A percentile compares a stretch with the other conserved stretches of the same genome.
These are phyloP conservation scores for Lecanicillium sp. DNA, from an alignment of 2,329 filamentous ascomycete species.

Conservation along the genomic window DNA sequence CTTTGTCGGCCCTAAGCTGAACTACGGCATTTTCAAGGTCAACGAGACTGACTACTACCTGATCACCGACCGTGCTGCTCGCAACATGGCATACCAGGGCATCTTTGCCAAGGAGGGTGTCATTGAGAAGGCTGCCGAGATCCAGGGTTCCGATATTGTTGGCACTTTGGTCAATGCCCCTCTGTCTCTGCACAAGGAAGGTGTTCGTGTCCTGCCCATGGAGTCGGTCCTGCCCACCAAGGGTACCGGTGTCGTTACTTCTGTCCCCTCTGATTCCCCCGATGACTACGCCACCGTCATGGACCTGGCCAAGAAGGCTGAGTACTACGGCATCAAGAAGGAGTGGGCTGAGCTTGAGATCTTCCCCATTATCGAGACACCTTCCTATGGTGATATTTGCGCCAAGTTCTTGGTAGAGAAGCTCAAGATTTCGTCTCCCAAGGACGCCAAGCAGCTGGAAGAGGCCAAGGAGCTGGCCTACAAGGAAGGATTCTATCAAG, in stretches of 20 bases:
- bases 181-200: slow-evolving; percentile 74
- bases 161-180: slow-evolving; percentile 88
- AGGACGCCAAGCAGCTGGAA: slow-evolving; percentile 80
- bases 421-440: slow-evolving; percentile 93
- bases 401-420: slow-evolving; percentile 81
- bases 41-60: slow-evolving; percentile 75
- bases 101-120: slow-evolving; percentile 72
- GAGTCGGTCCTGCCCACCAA: slow-evolving; percentile 86
- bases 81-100: slow-evolving; percentile 95
- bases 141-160: slow-evolving; percentile 72
- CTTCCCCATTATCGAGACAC: slow-evolving; percentile 81
- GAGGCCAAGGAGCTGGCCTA: slow-evolving; percentile 96
- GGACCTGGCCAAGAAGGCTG: slow-evolving; percentile 89
- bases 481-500: slow-evolving; percentile 96
- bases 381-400: slow-evolving; percentile 76
- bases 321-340: slow-evolving; percentile 93
- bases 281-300: slow-evolving; percentile 88
- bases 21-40: slow-evolving; percentile 81
- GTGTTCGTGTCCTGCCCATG: slow-evolving; percentile 90
- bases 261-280: slow-evolving; percentile 85
- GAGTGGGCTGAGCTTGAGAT: slow-evolving; percentile 94
- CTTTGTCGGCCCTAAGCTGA: slow-evolving; percentile 85
- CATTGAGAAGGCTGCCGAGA: slow-evolving; percentile 65
- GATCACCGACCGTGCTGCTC: slow-evolving; percentile 74
- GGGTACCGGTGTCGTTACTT: slow-evolving; percentile 94